Conservation (phyloP, 257 asterid genomes). For the Agastache rugosa region DNA sequence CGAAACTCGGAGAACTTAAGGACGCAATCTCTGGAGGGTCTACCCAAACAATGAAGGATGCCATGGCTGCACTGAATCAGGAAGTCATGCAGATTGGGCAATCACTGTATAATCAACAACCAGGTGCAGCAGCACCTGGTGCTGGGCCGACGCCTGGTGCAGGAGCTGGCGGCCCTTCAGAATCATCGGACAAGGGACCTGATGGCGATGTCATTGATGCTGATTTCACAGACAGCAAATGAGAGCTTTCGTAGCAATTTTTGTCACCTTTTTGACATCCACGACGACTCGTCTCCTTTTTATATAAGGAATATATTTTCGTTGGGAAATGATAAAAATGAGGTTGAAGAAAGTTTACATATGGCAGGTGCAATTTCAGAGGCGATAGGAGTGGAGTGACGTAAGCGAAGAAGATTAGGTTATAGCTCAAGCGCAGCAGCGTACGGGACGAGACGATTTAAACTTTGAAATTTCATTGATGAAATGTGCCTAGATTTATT, state of each 20-base stretch:
- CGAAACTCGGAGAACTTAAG: conserved; percentile 89
- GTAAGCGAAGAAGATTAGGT: conserved; percentile 8
- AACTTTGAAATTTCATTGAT: neutral
- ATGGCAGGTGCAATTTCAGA: conserved; percentile 6
- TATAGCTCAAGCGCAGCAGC: neutral
- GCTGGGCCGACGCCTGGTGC: conserved; percentile 72
- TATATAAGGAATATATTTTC: conserved; percentile 32
- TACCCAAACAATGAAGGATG: conserved; percentile 89
- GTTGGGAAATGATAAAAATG: conserved; percentile 31
- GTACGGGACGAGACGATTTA: neutral
- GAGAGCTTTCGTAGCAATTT: conserved; percentile 31
- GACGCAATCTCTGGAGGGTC: conserved; percentile 81
- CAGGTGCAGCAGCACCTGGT: conserved; percentile 72
- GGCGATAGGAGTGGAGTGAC: conserved; percentile 3
- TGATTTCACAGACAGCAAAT: conserved; percentile 94
- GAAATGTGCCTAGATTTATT: neutral
- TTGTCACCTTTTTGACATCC: conserved; percentile 18
- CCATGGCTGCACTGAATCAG: conserved; percentile 88
- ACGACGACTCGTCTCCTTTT: neutral
- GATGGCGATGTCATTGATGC: conserved; percentile 98
- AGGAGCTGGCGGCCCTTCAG: conserved; percentile 56
- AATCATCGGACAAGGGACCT: conserved; percentile 73
- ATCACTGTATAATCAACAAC: conserved; percentile 90
- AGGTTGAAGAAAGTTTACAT: conserved; percentile 20
- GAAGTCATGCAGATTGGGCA: conserved; percentile 99